Evolutionary conservation across 2,329 filamentous ascomycete genomes (phyloP), one percentile per base, ranked within the genome.

Genomic region (Fragosphaeria purpurea): DNA sequence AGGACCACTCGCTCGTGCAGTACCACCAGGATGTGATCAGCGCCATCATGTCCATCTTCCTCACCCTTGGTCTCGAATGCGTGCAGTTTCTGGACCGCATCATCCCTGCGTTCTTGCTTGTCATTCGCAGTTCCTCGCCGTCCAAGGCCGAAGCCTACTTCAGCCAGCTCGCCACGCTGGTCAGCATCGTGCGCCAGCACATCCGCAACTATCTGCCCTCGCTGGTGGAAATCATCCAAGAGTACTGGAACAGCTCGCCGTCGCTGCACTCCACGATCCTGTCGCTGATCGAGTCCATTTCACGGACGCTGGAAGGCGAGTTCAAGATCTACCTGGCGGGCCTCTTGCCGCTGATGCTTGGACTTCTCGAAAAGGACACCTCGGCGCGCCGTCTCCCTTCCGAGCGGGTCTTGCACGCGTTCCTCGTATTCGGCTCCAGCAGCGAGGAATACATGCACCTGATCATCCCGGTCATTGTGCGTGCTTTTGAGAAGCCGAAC

Each of bases 391-490:
- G 88, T n/a, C 76, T 80, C 11, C 85, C 89, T 3, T 95, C 90
- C 0, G 89, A 96, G 63, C 85, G 85, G 59, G 90, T 98, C 4
- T 74, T 99, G 31, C 93, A 97, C 63, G 90, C 91, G 0, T 95
- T 99, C 66, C 71, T 98, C 33, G 87, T 98, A 1, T 98, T 98
- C 63, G 94, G 94, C 1, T 85, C 90, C 0, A 97, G 90, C 61
- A 87, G 86, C 9, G 93, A 98, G 64, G 93, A 98, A 65, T 98
- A 98, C 65, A 98, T 98, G 93, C 93, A 98, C 64, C 75, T 98
- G 48, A 97, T 99, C 58, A 88, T 98, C 47, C 93, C 93, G 0
- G 88, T 95, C 38, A 89, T 98, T 61, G 90, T 98, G 7, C 83
- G 86, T 43, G 86, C 95, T 46, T 97, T 98, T 61, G 91, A 98